Evolutionary conservation across 352 stramenopile genomes (phyloP), one percentile per base, ranked within the genome.

Genomic region (Pythium guiyangense): DNA sequence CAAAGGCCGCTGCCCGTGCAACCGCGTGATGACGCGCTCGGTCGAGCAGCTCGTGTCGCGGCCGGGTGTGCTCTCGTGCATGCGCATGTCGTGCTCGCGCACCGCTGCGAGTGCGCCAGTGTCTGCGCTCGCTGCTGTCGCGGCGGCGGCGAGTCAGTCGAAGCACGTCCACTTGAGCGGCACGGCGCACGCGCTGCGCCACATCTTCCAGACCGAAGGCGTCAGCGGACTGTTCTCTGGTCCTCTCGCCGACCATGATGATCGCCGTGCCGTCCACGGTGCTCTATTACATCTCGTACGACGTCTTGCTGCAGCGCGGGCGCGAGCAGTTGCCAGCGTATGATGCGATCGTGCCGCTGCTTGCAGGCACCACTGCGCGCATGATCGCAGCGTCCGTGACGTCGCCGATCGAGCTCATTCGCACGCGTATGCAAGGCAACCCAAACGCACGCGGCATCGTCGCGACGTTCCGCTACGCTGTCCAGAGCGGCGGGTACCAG

Each of bases 221-320:
- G 37, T 91, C 2, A 27, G 48, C 17, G 84, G 77, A 0, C 66
- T 97, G 17, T 98, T 96, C 63, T 74, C 82, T 4, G 94, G 94
- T 0, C 69, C n/a, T 98, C 12, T 76, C 73, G 6, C 94, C 96
- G 8, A 97, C 92, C 12, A 81, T 99, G 54, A 63, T 97, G 53
- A 98, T 98, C 73, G 88, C 89, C 2, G 77, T 98, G 14, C 94
- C 96, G 0, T 97, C 93, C 46, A 98, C 93, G 4, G 90, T 97
- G 49, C 63, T 98, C 22, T 99, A 99, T 67, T 98, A 98, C 70
- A 86, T 96, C 15, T 88, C 86, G 22, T 99, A 99, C 71, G 96
- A 98, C 61, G 58, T 90, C 17, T 54, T 97, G 25, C 64, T 89
- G 37, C 69, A 78, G 10, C 69, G 86, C 25, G 71, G 73, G 11